A percentile compares a stretch with the other conserved stretches of the same genome.
These are phyloP conservation scores for Colletotrichum somersetense DNA, from an alignment of 2,329 filamentous ascomycete species.

Conservation along the genomic window DNA sequence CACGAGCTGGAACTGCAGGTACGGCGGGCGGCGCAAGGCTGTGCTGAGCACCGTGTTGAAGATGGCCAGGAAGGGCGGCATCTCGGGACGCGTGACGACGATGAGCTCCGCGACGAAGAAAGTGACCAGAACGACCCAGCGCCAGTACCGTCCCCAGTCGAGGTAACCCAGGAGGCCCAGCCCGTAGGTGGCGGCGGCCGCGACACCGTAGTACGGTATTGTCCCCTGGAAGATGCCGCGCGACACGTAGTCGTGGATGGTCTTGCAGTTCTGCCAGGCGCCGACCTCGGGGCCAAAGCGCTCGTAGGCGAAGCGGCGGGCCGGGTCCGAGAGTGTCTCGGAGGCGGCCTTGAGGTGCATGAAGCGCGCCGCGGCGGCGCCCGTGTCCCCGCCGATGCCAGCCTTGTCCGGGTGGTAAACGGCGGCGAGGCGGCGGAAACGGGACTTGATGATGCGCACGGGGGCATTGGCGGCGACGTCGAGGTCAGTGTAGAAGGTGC, in stretches of 20 bases:
- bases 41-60: constrained; percentile 60
- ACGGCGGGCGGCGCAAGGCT: constrained; percentile 65
- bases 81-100: constrained; percentile 65
- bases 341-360: constrained; percentile 86
- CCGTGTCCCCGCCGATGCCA: constrained; percentile 50
- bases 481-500: constrained; percentile 85
- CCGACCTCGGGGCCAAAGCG: constrained; percentile 83
- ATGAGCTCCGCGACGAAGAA: constrained; percentile 70
- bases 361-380: constrained; percentile 67
- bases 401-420: constrained; percentile 89
- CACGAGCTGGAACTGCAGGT: constrained; percentile 88
- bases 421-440: constrained; percentile 82
- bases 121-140: constrained; percentile 69
- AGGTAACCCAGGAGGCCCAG: constrained; percentile 76
- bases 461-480: constrained; percentile 76
- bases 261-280: constrained; percentile 74
- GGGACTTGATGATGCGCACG: constrained; percentile 78
- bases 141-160: constrained; percentile 75
- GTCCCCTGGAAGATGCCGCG: constrained; percentile 71
- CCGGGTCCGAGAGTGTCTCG: constrained; percentile 83
- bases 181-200: constrained; percentile 69
- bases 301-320: constrained; percentile 88
- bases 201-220: constrained; percentile 71
- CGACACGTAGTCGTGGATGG: constrained; percentile 79
- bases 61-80: constrained; percentile 58